A percentile compares a stretch with the other conserved stretches of the same genome.
phyloP scores from a whole-genome alignment of 2,329 filamentous ascomycete genomes.

The Thelonectria discophora region DNA sequence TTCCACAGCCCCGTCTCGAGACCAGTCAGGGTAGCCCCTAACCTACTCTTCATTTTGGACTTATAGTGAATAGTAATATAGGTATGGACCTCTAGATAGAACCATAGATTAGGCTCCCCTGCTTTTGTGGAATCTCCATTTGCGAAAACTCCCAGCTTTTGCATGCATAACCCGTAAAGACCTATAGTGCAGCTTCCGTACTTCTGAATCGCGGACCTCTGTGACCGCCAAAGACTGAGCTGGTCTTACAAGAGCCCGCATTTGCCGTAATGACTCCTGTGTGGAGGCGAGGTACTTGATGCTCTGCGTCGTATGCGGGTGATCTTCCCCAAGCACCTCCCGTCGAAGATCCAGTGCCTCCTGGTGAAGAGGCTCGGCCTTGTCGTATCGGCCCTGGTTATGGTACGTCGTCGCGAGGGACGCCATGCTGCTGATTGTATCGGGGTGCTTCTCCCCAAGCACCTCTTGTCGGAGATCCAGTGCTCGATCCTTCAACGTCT shows the following conservation, averaged over 20 bases:
- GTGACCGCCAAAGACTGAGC: too few species aligned
- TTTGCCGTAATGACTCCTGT: background rate
- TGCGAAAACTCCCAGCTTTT: background rate
- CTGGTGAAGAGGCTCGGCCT: too few species aligned
- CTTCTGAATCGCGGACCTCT: too few species aligned
- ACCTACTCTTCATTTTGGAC: too few species aligned
- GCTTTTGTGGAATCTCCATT: conserved; percentile 1
- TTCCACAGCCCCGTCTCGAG: too few species aligned
- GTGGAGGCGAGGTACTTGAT: background rate
- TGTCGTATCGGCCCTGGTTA: background rate
- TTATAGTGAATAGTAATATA: too few species aligned
- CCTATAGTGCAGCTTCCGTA: background rate
- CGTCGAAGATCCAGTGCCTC: background rate
- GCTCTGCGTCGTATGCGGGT: background rate
- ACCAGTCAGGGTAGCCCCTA: too few species aligned
- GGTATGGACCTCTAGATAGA: background rate
- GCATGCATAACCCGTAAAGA: background rate
- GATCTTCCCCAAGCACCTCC: background rate
- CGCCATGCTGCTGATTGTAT: conserved; percentile 14
- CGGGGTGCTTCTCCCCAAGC: background rate
- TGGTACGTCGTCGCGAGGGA: conserved; percentile 4
- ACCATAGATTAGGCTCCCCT: background rate
- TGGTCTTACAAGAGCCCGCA: too few species aligned
- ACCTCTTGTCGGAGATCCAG: background rate
- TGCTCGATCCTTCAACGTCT: background rate